These are phyloP conservation scores for Colletotrichum echinochloae DNA, from an alignment of 2,329 filamentous ascomycete species.

Conservation along the genomic window DNA sequence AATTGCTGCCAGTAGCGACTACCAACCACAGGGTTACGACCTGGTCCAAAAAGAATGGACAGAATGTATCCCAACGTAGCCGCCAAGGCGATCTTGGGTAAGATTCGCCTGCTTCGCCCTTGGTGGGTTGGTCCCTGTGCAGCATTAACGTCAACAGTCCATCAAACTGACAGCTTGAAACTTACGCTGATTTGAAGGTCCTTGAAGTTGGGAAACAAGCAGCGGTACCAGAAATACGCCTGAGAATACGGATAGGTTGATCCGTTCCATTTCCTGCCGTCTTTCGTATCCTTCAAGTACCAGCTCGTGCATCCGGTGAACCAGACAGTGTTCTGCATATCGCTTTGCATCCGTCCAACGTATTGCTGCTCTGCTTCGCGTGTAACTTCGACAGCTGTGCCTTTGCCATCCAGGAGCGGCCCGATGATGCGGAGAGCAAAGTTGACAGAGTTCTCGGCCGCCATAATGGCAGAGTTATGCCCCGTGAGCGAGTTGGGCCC, in stretches of 20 bases:
- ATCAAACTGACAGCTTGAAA: neutral
- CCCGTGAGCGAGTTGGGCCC: slow-evolving; percentile 73
- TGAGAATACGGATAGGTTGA: slow-evolving; percentile 53
- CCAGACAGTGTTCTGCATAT: slow-evolving; percentile 49
- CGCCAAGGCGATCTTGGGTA: neutral
- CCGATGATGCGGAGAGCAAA: slow-evolving; percentile 70
- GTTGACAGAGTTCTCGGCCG: slow-evolving; percentile 71
- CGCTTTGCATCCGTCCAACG: slow-evolving; percentile 48
- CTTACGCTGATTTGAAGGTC: slow-evolving; percentile 52
- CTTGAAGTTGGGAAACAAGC: slow-evolving; percentile 50
- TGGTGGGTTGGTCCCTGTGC: slow-evolving; percentile 1
- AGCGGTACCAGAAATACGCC: slow-evolving; percentile 51
- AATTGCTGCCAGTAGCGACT: slow-evolving; percentile 1
- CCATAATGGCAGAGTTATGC: slow-evolving; percentile 70
- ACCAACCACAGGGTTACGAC: neutral
- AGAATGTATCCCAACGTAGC: neutral
- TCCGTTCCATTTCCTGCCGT: slow-evolving; percentile 49
- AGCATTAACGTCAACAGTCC: neutral
- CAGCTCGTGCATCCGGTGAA: slow-evolving; percentile 51
- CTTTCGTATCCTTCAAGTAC: slow-evolving; percentile 48
- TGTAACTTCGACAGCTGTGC: slow-evolving; percentile 49
- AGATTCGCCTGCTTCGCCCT: neutral
- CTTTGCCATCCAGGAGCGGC: slow-evolving; percentile 54
- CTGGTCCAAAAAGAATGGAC: neutral
- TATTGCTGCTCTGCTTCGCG: slow-evolving; percentile 51